Percentiles rank a stretch among this genome's conserved stretches.
Conservation (phyloP, 805 yeast species). For the Myxozyma lipomycoides region DNA sequence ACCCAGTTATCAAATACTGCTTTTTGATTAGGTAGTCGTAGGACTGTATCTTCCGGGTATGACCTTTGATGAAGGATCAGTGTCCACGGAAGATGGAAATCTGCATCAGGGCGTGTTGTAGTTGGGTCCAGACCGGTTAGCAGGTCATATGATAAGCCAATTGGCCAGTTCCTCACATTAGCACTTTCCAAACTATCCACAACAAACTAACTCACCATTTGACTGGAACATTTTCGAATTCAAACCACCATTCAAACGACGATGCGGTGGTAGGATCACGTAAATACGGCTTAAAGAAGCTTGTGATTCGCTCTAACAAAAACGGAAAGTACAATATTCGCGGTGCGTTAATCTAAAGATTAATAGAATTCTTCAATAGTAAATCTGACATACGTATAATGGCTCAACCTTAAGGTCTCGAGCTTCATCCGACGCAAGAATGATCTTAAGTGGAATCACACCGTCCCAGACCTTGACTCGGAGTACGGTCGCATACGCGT, state of each 20-base stretch:
- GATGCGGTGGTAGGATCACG: slow-evolving; percentile 29
- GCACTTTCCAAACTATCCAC: slow-evolving; percentile 1
- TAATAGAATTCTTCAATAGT: background rate
- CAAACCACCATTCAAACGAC: slow-evolving; percentile 57
- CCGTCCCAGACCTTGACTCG: slow-evolving; percentile 32
- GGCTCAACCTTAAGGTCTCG: slow-evolving; percentile 19
- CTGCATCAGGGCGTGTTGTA: slow-evolving; percentile 18
- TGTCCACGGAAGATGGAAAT: slow-evolving; percentile 45
- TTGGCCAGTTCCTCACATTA: slow-evolving; percentile 51
- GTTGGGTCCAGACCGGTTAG: slow-evolving; percentile 42
- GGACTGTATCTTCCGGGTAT: slow-evolving; percentile 46
- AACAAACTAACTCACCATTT: slow-evolving; percentile 48
- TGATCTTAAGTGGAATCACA: slow-evolving; percentile 30
- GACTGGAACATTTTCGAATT: slow-evolving; percentile 58
- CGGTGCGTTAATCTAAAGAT: slow-evolving; percentile 24
- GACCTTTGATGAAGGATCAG: slow-evolving; percentile 43
- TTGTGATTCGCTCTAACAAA: slow-evolving; percentile 25
- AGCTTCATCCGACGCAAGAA: slow-evolving; percentile 30
- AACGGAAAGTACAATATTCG: slow-evolving; percentile 33
- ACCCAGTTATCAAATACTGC: slow-evolving; percentile 55
- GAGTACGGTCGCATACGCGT: slow-evolving; percentile 3
- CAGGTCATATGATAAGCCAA: slow-evolving; percentile 63
- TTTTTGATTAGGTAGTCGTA: slow-evolving; percentile 38
- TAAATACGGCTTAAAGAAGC: slow-evolving; percentile 31
- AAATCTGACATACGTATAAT: slow-evolving; percentile 15